Conservation (phyloP, 2,329 filamentous ascomycete genomes). For the Pezizomycotina sp. region DNA sequence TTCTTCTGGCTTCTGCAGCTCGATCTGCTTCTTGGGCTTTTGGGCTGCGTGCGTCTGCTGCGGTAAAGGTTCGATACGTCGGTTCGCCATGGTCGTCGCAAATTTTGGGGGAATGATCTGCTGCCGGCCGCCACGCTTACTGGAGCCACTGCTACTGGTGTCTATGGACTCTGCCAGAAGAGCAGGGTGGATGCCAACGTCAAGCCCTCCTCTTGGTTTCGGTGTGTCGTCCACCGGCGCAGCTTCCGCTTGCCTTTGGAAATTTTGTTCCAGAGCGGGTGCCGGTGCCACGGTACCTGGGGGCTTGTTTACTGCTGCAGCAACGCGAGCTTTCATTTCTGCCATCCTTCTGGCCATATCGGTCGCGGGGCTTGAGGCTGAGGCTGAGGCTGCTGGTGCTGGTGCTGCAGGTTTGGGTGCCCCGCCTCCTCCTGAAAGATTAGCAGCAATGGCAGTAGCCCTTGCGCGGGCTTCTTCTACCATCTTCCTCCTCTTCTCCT, state of each 20-base stretch:
- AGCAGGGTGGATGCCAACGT: conserved; percentile 62
- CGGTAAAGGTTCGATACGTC: conserved; percentile 34
- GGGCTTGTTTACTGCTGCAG: conserved; percentile 48
- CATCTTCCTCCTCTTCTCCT: conserved; percentile 25
- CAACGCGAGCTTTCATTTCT: conserved; percentile 62
- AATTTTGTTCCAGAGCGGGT: conserved; percentile 26
- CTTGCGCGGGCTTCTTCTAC: conserved; percentile 25
- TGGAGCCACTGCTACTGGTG: conserved; percentile 30
- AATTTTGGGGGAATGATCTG: conserved; percentile 36
- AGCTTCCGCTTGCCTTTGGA: conserved; percentile 28
- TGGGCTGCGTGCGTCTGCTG: conserved; percentile 1
- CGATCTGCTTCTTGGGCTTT: conserved; percentile 2
- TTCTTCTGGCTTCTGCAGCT: conserved; percentile 22
- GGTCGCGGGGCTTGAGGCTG: conserved; percentile 20
- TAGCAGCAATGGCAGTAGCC: conserved; percentile 23
- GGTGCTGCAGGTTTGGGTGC: conserved; percentile 6
- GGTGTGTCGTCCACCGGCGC: conserved; percentile 36
- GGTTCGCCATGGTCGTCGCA: conserved; percentile 39
- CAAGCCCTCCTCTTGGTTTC: conserved; percentile 48
- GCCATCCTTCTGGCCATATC: conserved; percentile 51
- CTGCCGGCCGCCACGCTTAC: conserved; percentile 28
- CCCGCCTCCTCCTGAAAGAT: conserved; percentile 15
- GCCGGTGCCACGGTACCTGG: conserved; percentile 29
- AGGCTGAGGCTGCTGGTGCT: conserved; percentile 5
- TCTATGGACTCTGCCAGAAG: conserved; percentile 40